Base-by-base conservation (phyloP, 2,329 filamentous ascomycete species). In the Beauveria sp. region DNA sequence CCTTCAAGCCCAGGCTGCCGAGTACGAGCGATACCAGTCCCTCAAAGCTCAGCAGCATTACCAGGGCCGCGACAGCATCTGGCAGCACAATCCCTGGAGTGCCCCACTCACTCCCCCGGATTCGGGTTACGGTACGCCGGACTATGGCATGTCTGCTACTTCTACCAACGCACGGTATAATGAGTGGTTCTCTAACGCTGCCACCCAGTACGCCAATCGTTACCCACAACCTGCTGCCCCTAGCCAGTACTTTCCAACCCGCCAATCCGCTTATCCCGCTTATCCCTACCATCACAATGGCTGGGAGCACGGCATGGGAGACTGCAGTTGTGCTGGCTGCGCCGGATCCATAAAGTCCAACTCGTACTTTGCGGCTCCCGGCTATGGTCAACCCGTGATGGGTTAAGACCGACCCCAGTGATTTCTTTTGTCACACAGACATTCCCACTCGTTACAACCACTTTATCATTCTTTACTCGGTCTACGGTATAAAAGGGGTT, bases 91-190 rank as follows among this genome's bases (percentile, higher is more conserved):
- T 63, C 74, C 79, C 16, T 75, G 77, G 77, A 73, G 71, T 14
- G 77, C 78, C 53, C 81, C 81, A 7, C 71, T 85, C 61, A 85
- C 83, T 0, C 83, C 83, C 2, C 83, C 83, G 1, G 83, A 85
- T 64, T 85, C 83, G 22, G 83, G 83, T 6, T 85, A 85, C 61
- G 82, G 82, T 48, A 86, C 83, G 0, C 83, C 83, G 5, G 83
- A 85, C 66, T 83, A 84, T 64, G 73, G 77, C 54, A 78, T 80
- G 70, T 84, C 82, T 47, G 80, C 82, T 4, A 76, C 81, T 0
- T 80, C 81, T 1, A 76, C 77, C 64, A 84, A 84, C 60, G 74
- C 78, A 24, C 80, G 77, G 41, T 85, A 85, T 70, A 80, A 82
- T 28, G 83, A 85, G 48, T 85, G 80, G 80, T 84, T 85, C 63